Percentiles rank a stretch among this genome's conserved stretches.
Evolutionary conservation across 2,329 filamentous ascomycete genomes (phyloP).

Genomic region (Apiospora rasikravindrae): DNA sequence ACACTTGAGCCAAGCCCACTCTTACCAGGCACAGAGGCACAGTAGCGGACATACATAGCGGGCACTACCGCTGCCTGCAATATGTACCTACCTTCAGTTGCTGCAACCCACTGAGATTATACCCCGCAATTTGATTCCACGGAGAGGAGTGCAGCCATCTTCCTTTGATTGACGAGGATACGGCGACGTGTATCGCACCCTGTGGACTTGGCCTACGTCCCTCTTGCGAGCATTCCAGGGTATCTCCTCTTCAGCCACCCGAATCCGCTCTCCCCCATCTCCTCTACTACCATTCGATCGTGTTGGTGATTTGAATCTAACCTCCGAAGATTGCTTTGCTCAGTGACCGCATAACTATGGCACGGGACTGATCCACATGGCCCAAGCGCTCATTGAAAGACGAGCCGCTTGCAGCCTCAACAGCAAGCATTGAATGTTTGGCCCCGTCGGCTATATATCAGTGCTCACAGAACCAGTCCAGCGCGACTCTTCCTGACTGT

Average conservation of each 20-base stretch:
- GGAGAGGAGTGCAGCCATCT: background rate
- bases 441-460: background rate
- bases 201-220: background rate
- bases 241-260: background rate
- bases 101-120: background rate
- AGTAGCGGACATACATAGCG: background rate
- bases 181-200: background rate
- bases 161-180: background rate
- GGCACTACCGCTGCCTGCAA: background rate
- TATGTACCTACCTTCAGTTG: no score
- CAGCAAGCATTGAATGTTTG: background rate
- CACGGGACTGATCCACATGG: conserved; percentile 7
- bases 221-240: background rate
- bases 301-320: background rate
- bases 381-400: conserved; percentile 3
- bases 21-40: background rate
- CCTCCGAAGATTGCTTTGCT: background rate
- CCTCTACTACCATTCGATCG: background rate
- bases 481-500: background rate
- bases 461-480: background rate
- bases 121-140: background rate
- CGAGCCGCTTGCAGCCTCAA: background rate
- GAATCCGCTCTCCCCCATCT: background rate
- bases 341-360: background rate
- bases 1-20: background rate